These are phyloP conservation scores for Retiboletus flavoniger DNA, from an alignment of 1,284 basidiomycete genomes.

Conservation along the genomic window DNA sequence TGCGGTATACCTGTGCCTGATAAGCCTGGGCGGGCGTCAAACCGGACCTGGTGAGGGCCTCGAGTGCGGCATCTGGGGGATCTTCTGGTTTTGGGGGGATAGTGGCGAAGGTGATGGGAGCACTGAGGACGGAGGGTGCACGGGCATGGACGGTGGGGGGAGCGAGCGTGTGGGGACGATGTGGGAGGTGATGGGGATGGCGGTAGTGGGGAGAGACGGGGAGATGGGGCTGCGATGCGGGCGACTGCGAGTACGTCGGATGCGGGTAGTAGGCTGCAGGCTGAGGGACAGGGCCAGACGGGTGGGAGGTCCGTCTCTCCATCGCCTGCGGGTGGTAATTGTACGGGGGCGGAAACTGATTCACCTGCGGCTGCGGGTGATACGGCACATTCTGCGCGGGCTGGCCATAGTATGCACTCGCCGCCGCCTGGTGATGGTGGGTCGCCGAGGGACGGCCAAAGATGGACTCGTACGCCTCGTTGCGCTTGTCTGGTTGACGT, in stretches of 20 bases:
- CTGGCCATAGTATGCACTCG: constrained; percentile 24
- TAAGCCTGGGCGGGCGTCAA: constrained; percentile 77
- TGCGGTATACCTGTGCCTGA: constrained; percentile 67
- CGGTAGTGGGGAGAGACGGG: constrained; percentile 20
- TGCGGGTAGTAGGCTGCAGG: constrained; percentile 33
- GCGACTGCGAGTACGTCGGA: constrained; percentile 31
- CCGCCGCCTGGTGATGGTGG: constrained; percentile 51
- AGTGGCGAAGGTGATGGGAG: constrained; percentile 42
- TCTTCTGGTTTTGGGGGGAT: constrained; percentile 53
- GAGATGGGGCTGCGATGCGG: constrained; percentile 28
- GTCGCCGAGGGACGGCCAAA: constrained; percentile 69
- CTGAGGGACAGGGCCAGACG: constrained; percentile 28
- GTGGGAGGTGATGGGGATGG: constrained; percentile 28
- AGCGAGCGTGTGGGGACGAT: constrained; percentile 36
- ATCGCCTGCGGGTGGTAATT: constrained; percentile 26
- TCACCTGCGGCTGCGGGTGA: constrained; percentile 18
- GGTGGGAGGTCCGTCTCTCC: constrained; percentile 35
- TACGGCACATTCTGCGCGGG: constrained; percentile 18
- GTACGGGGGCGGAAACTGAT: constrained; percentile 29
- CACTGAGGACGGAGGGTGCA: constrained; percentile 53
- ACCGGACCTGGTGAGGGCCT: constrained; percentile 48
- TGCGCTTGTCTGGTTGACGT: constrained; percentile 70
- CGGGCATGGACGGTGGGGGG: constrained; percentile 44
- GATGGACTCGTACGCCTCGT: constrained; percentile 78
- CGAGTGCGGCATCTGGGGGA: constrained; percentile 51